Conservation (phyloP, 1,284 basidiomycete genomes). For the Salmacisia buchloeana region DNA sequence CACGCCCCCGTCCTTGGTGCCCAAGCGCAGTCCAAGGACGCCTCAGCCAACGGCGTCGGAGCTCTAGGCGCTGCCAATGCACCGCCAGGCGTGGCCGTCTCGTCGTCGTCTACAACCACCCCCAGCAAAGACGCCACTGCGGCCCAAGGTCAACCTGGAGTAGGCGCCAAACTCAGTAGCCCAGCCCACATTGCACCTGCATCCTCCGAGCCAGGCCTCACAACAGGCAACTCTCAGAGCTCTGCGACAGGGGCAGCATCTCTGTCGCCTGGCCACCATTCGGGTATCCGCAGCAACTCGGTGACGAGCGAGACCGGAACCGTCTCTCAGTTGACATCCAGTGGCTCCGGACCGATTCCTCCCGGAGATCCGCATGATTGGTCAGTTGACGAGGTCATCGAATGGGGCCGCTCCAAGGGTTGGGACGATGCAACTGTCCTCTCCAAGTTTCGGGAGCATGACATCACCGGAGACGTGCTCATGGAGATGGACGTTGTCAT, state of each 20-base stretch:
- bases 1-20: neutral
- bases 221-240: neutral
- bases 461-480: slow-evolving; percentile 93
- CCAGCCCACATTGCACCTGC: neutral
- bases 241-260: neutral
- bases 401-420: slow-evolving; percentile 77
- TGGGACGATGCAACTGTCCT: slow-evolving; percentile 73
- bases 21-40: neutral
- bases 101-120: no score
- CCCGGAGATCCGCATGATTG: slow-evolving; percentile 63
- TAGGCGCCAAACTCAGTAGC: neutral
- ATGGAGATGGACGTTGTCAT: slow-evolving; percentile 87
- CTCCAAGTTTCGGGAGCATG: slow-evolving; percentile 77
- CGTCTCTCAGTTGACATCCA: neutral
- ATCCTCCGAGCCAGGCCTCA: neutral
- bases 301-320: neutral
- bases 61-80: neutral
- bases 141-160: neutral
- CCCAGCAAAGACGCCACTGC: no score
- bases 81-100: neutral
- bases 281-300: neutral
- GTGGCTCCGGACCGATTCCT: neutral
- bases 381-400: slow-evolving; percentile 80
- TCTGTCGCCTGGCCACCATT: neutral
- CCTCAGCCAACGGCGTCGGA: neutral